These are phyloP conservation scores for Xerocomus amazonicus DNA, from an alignment of 1,284 basidiomycete genomes.

Conservation along the genomic window DNA sequence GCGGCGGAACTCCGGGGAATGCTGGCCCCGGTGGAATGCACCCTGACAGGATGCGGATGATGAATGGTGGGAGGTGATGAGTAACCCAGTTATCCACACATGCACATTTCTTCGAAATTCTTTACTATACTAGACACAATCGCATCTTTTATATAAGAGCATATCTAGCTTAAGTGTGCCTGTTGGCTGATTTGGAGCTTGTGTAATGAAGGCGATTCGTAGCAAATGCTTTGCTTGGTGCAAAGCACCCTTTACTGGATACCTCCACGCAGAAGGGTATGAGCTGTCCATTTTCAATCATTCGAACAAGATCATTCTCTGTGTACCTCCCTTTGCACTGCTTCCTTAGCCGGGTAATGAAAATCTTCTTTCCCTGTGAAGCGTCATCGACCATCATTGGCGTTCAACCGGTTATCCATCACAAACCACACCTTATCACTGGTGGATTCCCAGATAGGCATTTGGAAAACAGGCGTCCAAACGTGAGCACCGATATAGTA, in stretches of 20 bases:
- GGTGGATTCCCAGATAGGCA: constrained; percentile 38
- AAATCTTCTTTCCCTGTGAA: constrained; percentile 34
- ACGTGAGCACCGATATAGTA: constrained; percentile 44
- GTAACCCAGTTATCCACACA: neutral
- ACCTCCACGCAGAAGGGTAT: constrained; percentile 42
- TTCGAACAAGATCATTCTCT: constrained; percentile 29
- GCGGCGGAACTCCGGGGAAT: constrained; percentile 28
- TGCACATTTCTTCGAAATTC: neutral
- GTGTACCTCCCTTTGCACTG: constrained; percentile 26
- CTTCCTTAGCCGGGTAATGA: constrained; percentile 35
- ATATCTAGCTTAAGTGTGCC: neutral
- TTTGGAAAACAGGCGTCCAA: constrained; percentile 33
- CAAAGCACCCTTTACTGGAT: constrained; percentile 25
- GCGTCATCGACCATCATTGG: neutral
- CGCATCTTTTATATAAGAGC: no score
- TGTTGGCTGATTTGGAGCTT: constrained; percentile 5
- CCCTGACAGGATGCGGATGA: constrained; percentile 84
- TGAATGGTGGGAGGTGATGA: constrained; percentile 42
- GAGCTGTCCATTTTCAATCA: constrained; percentile 37
- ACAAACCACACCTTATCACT: constrained; percentile 32
- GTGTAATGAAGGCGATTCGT: constrained; percentile 16
- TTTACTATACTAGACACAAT: no score
- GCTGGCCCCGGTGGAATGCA: constrained; percentile 61
- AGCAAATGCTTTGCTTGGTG: constrained; percentile 27
- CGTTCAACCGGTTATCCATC: neutral